Percentiles rank a stretch among this genome's conserved stretches.
These are phyloP conservation scores for Apiotrichum siamense DNA, from an alignment of 1,284 basidiomycete species.

Conservation along the genomic window DNA sequence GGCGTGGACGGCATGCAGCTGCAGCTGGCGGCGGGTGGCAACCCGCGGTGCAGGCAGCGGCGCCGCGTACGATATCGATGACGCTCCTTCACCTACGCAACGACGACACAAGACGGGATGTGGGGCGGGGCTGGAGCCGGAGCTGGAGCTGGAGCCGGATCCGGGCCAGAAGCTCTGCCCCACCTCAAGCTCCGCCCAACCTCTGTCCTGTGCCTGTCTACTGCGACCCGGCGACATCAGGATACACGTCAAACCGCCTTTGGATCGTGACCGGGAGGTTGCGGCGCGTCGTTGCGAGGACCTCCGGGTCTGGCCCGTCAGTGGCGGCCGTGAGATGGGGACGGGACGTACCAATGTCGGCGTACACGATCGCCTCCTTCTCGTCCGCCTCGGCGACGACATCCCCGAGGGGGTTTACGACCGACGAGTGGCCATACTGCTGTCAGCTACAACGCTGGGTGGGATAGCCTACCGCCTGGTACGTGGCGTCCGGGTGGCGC, in stretches of 20 bases:
- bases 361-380: slow-evolving; percentile 71
- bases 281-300: slow-evolving; percentile 62
- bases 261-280: slow-evolving; percentile 84
- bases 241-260: slow-evolving; percentile 85
- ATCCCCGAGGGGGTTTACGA: slow-evolving; percentile 82
- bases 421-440: slow-evolving; percentile 84
- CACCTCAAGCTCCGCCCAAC: no score
- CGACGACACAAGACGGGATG: no score
- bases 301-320: slow-evolving; percentile 61
- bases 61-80: no score
- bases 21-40: no score
- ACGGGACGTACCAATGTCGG: slow-evolving; percentile 63
- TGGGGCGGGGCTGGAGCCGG: no score
- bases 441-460: slow-evolving; percentile 7
- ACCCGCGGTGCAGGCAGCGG: no score
- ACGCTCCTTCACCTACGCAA: no score
- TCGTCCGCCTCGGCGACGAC: slow-evolving; percentile 73
- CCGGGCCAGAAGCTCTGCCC: no score
- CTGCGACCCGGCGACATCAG: slow-evolving; percentile 54
- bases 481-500: slow-evolving; percentile 68
- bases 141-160: no score
- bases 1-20: no score
- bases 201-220: no score
- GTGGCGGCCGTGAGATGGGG: no score
- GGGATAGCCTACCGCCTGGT: slow-evolving; percentile 67